Conservation (phyloP, 1,284 basidiomycete species). For the Ceratobasidium sp. region DNA sequence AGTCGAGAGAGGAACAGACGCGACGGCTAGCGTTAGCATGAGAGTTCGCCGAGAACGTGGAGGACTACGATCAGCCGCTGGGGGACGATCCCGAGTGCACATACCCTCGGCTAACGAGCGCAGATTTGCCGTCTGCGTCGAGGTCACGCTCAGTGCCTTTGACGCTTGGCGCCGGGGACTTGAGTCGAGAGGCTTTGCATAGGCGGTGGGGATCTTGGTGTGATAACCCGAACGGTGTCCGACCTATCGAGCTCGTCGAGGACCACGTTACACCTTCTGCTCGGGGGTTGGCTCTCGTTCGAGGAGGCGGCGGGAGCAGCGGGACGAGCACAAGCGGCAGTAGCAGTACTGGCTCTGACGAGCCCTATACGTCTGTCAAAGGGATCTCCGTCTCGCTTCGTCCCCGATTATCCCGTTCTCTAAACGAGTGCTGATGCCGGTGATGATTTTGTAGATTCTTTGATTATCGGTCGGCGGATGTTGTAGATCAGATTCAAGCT, state of each 20-base stretch:
- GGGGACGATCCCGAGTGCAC: too few relatives aligned
- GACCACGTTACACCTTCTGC: neutral
- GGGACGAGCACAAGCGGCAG: constrained; percentile 12
- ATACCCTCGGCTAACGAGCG: neutral
- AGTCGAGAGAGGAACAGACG: neutral
- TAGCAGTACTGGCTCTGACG: constrained; percentile 29
- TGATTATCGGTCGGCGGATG: constrained; percentile 18
- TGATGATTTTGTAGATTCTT: constrained; percentile 13
- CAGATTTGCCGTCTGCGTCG: neutral
- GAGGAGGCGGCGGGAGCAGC: neutral
- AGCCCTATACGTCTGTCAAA: constrained; percentile 20
- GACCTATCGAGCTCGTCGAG: constrained; percentile 13
- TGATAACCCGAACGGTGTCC: constrained; percentile 7
- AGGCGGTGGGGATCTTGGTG: constrained; percentile 25
- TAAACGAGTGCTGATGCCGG: neutral
- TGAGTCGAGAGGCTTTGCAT: constrained; percentile 32
- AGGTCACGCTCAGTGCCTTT: neutral
- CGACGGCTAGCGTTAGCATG: neutral
- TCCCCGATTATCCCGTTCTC: neutral
- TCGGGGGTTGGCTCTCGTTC: neutral
- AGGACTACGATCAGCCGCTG: too few relatives aligned
- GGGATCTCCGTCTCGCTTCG: neutral
- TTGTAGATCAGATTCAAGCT: constrained; percentile 15
- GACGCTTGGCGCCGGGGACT: constrained; percentile 5
- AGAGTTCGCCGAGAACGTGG: constrained; percentile 11